Evolutionary conservation across 2,329 filamentous ascomycete genomes (phyloP).

Genomic region (Epichloe amarillans): DNA sequence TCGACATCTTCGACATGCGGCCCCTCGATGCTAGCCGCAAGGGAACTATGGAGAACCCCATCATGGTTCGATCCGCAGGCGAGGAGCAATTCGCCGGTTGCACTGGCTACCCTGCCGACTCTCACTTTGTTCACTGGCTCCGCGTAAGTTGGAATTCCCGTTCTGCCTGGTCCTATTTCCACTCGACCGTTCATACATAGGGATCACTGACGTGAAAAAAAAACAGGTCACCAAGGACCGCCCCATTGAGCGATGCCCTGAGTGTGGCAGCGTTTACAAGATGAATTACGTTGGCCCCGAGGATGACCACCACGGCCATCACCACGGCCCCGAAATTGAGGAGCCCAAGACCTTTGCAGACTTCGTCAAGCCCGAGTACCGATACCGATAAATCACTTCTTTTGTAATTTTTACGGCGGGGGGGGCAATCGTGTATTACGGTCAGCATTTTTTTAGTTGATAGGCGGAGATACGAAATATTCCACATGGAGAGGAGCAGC

Average conservation of each 20-base stretch:
- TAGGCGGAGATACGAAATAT: constrained; percentile 10
- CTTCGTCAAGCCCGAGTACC: constrained; percentile 90
- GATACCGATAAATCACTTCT: constrained; percentile 41
- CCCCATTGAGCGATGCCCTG: constrained; percentile 86
- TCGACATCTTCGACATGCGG: constrained; percentile 97
- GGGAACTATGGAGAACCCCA: constrained; percentile 86
- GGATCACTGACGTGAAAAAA: neutral
- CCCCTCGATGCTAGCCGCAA: constrained; percentile 82
- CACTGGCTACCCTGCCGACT: constrained; percentile 87
- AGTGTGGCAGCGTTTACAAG: constrained; percentile 95
- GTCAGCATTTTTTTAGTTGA: constrained; percentile 12
- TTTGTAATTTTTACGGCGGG: constrained; percentile 3
- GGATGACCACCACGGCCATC: constrained; percentile 54
- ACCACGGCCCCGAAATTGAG: constrained; percentile 50
- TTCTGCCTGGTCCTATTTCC: neutral
- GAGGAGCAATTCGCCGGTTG: constrained; percentile 96
- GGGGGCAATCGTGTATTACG: constrained; percentile 11
- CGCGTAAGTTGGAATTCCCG: constrained; percentile 45
- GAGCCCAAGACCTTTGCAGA: constrained; percentile 96
- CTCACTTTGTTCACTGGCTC: constrained; percentile 82
- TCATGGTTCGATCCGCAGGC: constrained; percentile 79
- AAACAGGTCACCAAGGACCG: constrained; percentile 70
- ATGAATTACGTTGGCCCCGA: constrained; percentile 88
- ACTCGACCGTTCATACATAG: neutral
- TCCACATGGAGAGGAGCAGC: constrained; percentile 8